A percentile compares a stretch with the other conserved stretches of the same genome.
Evolutionary conservation across 371 early-diverging fungal genomes (phyloP).

Genomic region (Mortierella sp.): DNA sequence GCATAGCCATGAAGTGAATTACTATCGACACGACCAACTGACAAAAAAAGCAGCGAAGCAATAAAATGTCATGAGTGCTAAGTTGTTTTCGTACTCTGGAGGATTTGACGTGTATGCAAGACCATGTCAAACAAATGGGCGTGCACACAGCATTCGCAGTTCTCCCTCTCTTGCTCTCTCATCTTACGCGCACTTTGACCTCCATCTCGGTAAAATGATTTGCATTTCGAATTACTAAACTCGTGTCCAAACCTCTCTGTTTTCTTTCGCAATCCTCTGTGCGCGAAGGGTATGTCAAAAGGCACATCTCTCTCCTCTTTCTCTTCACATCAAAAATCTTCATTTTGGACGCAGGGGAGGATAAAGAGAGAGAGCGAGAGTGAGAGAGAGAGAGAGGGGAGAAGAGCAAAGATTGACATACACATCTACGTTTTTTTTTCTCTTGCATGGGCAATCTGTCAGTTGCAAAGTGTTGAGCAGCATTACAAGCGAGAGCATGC

Average conservation of each 20-base stretch:
- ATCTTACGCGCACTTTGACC: neutral
- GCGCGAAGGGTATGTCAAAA: neutral
- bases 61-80: neutral
- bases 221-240: neutral
- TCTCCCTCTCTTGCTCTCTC: neutral
- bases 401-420: neutral
- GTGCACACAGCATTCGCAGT: neutral
- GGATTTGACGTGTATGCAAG: neutral
- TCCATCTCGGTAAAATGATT: conserved; percentile 1
- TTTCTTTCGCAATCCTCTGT: neutral
- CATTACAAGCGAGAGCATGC: neutral
- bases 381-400: neutral
- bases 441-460: too few species aligned
- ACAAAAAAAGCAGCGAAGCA: neutral
- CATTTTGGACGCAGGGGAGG: neutral
- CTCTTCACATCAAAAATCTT: neutral
- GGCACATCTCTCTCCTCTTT: neutral
- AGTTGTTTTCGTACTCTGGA: neutral
- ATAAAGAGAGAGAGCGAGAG: neutral
- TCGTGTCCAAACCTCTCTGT: neutral
- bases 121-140: too few species aligned
- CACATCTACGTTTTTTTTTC: neutral
- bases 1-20: neutral
- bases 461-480: too few species aligned
- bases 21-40: neutral